These are phyloP conservation scores for Blastobotrys robertii DNA, from an alignment of 805 yeast species.

Conservation along the genomic window DNA sequence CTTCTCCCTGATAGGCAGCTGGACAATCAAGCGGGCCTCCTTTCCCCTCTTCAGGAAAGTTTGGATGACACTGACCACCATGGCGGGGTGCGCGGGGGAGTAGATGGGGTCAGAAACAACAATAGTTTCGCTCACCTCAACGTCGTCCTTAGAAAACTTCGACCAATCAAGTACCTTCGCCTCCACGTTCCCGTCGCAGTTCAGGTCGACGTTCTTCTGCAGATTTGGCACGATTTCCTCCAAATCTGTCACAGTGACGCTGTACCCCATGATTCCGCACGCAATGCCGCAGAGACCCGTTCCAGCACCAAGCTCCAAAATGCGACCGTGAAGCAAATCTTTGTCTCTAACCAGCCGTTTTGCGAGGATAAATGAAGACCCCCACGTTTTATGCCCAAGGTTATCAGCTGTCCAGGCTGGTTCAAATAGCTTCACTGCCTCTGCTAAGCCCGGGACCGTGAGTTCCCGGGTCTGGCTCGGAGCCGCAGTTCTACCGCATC, in stretches of 20 bases:
- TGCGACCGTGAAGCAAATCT: constrained; percentile 18
- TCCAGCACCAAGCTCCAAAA: constrained; percentile 80
- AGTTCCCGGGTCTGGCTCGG: constrained; percentile 54
- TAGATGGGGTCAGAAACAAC: constrained; percentile 85
- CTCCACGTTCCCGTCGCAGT: constrained; percentile 21
- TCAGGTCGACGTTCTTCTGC: constrained; percentile 45
- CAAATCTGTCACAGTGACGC: constrained; percentile 60
- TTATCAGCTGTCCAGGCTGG: constrained; percentile 84
- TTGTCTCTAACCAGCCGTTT: constrained; percentile 31
- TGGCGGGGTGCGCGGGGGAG: constrained; percentile 67
- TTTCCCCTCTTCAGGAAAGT: constrained; percentile 31
- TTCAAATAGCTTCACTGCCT: constrained; percentile 42
- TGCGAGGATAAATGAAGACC: constrained; percentile 69
- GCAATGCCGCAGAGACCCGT: constrained; percentile 86
- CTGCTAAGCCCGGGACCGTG: constrained; percentile 14
- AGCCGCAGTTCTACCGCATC: constrained; percentile 76
- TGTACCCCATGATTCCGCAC: constrained; percentile 43
- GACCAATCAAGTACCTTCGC: constrained; percentile 69
- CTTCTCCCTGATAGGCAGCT: constrained; percentile 63
- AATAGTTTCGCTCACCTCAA: constrained; percentile 41
- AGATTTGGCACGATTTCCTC: constrained; percentile 69
- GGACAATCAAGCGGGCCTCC: constrained; percentile 47
- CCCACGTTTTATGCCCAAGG: constrained; percentile 94
- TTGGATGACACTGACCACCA: constrained; percentile 54
- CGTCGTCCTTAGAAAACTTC: constrained; percentile 18